Evolutionary conservation across 306 rosid species (phyloP).

Genomic region (Rosa lucieae): DNA sequence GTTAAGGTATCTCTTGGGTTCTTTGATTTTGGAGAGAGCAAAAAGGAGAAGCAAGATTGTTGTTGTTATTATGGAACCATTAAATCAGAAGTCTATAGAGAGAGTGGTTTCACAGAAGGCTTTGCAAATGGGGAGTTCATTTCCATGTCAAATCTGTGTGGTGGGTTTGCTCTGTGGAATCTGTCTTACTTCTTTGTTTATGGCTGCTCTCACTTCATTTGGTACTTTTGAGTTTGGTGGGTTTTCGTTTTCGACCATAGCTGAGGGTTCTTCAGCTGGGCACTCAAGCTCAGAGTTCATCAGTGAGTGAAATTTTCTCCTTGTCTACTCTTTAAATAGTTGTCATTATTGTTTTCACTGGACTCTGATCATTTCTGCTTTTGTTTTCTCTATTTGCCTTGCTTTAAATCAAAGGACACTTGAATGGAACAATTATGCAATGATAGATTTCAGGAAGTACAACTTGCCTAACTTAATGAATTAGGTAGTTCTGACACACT

Average conservation of each 20-base stretch:
- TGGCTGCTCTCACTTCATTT: conserved; percentile 78
- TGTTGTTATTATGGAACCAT: conserved; percentile 48
- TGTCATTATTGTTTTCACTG: background rate
- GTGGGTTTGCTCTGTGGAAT: conserved; percentile 87
- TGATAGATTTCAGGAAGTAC: background rate
- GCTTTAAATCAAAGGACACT: conserved; percentile 14
- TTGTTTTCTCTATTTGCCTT: background rate
- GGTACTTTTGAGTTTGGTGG: conserved; percentile 59
- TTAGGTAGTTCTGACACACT: conserved; percentile 11
- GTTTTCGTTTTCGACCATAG: conserved; percentile 48
- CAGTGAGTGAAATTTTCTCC: conserved; percentile 46
- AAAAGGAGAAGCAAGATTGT: conserved; percentile 1
- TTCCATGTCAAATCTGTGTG: conserved; percentile 86
- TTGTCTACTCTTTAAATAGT: background rate
- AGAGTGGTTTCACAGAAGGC: conserved; percentile 82
- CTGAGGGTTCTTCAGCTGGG: conserved; percentile 37
- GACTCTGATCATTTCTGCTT: background rate
- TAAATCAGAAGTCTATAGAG: conserved; percentile 64
- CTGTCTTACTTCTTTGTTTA: conserved; percentile 67
- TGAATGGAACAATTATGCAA: conserved; percentile 3
- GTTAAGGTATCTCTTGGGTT: conserved; percentile 5
- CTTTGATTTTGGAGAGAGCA: conserved; percentile 6
- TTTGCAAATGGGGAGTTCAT: conserved; percentile 77
- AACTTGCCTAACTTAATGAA: conserved; percentile 14
- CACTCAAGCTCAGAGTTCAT: conserved; percentile 44